phyloP scores from a whole-genome alignment of 306 rosid species.

The Prunus davidiana region DNA sequence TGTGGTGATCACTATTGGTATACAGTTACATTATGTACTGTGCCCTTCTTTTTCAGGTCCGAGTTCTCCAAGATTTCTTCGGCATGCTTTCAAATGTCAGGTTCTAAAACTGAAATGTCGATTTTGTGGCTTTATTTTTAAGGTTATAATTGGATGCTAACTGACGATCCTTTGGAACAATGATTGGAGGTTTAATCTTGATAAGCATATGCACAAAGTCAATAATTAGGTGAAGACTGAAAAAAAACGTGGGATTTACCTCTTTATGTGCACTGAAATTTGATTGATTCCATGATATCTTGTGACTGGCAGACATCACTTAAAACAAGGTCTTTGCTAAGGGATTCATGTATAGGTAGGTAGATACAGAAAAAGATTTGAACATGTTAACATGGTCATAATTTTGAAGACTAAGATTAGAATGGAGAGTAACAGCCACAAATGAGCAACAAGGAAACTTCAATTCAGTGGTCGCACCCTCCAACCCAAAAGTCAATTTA shows the following conservation, averaged over 20 bases:
- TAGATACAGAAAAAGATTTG: not conserved
- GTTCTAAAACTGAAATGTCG: constrained; percentile 31
- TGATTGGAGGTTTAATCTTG: not conserved
- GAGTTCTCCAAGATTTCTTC: constrained; percentile 74
- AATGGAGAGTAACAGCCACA: not conserved
- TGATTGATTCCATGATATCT: constrained; percentile 1
- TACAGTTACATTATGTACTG: not conserved
- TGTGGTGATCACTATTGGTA: not conserved
- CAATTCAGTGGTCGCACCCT: not conserved
- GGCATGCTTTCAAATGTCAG: constrained; percentile 97
- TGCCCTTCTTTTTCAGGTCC: constrained; percentile 62
- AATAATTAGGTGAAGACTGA: not conserved
- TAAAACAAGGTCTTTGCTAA: not conserved
- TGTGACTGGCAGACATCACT: not conserved
- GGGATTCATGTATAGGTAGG: not conserved
- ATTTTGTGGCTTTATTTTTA: not conserved
- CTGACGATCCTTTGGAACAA: not conserved
- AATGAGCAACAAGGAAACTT: not conserved
- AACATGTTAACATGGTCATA: not conserved
- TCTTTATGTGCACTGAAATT: not conserved
- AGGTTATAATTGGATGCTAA: not conserved
- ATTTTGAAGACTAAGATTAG: not conserved
- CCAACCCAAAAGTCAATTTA: not conserved
- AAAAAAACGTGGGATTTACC: not conserved
- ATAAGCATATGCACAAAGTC: not conserved